Base-by-base conservation (phyloP, 208 protist species). In the Trypanosoma theileri region DNA sequence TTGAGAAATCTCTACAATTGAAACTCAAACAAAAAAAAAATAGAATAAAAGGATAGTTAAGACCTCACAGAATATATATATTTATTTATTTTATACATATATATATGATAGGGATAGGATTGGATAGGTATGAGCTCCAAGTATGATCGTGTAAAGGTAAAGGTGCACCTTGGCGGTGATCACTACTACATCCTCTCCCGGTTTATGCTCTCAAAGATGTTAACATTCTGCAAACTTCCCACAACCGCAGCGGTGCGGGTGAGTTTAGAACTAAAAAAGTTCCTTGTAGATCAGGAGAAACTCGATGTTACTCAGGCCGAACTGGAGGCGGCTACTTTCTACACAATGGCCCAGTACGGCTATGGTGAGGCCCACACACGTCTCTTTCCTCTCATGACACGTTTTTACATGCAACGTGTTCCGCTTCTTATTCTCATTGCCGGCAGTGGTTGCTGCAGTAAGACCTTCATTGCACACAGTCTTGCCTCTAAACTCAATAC, bases 151-250 rank as follows among this genome's bases (percentile, higher is more conserved):
- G 71, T 92, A 14, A 87, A 92, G 71, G 46, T 89, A 11, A 77
- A 81, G 64, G 82, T 89, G 28, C 64, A 77, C 56, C 63, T 92
- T 28, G 74, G 41, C 26, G 75, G 59, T 11, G 68, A 75, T 0
- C 77, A 89, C 55, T 86, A 86, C 56, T 92, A 89, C 70, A 75
- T 84, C 17, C 74, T 92, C 3, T 89, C 82, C 12, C 73, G 84
- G 10, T 92, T 88, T 35, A 63, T 82, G 1, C 70, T 92, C 11
- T 88, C 84, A 26, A 80, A 83, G 31, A 82, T 92, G 79, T 73
- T 92, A 28, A 80, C 71, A 41, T 88, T 89, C 53, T 85, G 76
- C 46, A 78, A 80, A 41, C 59, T 91, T 7, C 79, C 81, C 4
- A 68, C 68, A 16, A 76, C 74, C 3, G 67, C 28, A 4, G 81